These are phyloP conservation scores for Boletellus sp. DNA, from an alignment of 768 basidiomycete species.

Conservation along the genomic window DNA sequence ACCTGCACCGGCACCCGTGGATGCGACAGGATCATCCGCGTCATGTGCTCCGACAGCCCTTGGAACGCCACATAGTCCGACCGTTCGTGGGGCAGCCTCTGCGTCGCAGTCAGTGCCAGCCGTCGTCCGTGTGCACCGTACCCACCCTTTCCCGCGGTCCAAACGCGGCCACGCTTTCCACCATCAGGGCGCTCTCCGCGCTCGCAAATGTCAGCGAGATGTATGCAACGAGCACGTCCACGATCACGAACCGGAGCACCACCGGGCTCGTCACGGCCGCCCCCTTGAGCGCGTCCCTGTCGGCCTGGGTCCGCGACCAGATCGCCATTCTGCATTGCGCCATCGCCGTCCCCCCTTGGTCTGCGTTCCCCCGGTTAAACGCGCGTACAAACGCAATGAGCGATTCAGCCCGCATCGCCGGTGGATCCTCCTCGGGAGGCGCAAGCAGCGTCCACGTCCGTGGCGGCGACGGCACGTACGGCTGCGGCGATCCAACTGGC, in stretches of 20 bases:
- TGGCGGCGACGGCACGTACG: constrained; percentile 46
- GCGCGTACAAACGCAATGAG: constrained; percentile 54
- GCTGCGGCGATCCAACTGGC: constrained; percentile 56
- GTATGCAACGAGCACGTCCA: constrained; percentile 66
- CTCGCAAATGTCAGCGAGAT: constrained; percentile 44
- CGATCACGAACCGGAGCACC: constrained; percentile 56
- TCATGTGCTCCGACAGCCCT: constrained; percentile 63
- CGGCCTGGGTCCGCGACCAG: constrained; percentile 40
- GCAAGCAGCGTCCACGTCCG: constrained; percentile 41
- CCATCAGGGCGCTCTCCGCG: constrained; percentile 38
- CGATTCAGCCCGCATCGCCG: constrained; percentile 41
- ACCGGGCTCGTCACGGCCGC: constrained; percentile 20
- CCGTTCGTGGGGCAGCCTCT: constrained; percentile 69
- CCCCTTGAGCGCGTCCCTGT: constrained; percentile 10
- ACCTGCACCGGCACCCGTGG: constrained; percentile 51
- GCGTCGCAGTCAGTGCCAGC: not conserved
- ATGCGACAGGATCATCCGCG: constrained; percentile 53
- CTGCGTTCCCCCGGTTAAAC: constrained; percentile 53
- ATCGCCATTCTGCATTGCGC: constrained; percentile 55
- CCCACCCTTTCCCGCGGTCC: constrained; percentile 68
- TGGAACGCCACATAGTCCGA: constrained; percentile 65
- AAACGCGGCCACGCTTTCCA: constrained; percentile 67
- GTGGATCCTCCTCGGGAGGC: constrained; percentile 32
- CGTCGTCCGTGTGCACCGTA: no score
- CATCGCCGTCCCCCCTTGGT: not conserved